These are phyloP conservation scores for Aureobasidium sp. DNA, from an alignment of 2,329 filamentous ascomycete species.

Conservation along the genomic window DNA sequence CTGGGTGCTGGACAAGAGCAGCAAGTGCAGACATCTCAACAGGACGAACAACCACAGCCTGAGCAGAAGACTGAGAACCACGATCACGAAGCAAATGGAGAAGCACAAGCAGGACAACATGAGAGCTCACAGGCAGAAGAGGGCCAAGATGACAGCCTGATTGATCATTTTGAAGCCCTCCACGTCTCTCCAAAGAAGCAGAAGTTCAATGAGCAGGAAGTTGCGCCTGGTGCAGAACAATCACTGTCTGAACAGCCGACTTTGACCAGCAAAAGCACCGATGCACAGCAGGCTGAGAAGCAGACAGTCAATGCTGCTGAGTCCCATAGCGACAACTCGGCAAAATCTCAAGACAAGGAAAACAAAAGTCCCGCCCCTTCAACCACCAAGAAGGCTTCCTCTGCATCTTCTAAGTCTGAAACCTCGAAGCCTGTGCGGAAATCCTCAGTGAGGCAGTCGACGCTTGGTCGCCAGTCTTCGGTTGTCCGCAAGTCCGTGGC, in stretches of 20 bases:
- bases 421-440: conserved; percentile 7
- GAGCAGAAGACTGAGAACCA: background rate
- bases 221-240: background rate
- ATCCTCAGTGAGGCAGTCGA: conserved; percentile 14
- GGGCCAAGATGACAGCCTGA: background rate
- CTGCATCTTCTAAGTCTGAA: conserved; percentile 17
- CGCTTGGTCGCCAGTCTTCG: background rate
- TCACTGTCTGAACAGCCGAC: background rate
- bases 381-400: conserved; percentile 15
- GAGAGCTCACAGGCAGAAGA: background rate
- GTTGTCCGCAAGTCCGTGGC: background rate
- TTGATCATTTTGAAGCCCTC: background rate
- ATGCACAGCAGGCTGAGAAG: background rate
- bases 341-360: background rate
- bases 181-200: background rate
- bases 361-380: background rate
- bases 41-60: background rate
- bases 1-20: conserved; percentile 38
- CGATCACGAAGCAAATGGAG: background rate
- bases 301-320: background rate
- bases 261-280: background rate
- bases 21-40: background rate
- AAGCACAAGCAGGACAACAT: background rate
- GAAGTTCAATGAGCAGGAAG: background rate
- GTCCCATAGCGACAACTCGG: background rate